Percentiles rank a stretch among this genome's conserved stretches.
Conservation (phyloP, 108 stramenopile genomes). For the Chaetoceros tenuissimus region DNA sequence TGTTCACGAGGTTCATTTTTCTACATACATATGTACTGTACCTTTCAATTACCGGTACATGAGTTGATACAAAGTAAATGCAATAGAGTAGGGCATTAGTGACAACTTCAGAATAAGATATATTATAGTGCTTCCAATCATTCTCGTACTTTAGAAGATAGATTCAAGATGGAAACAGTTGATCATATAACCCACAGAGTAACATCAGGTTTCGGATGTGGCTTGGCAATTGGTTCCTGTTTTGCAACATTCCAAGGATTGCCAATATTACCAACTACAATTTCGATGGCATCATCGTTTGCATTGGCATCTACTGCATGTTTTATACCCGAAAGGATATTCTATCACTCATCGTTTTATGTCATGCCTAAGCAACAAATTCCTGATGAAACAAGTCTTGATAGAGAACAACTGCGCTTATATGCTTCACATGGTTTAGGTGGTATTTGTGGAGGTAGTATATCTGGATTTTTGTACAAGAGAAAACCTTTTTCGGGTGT, state of each 20-base stretch:
- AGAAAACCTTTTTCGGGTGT: background rate
- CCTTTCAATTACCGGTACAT: no score
- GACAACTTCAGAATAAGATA: no score
- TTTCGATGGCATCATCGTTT: background rate
- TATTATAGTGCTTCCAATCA: no score
- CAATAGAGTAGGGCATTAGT: no score
- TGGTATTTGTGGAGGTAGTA: background rate
- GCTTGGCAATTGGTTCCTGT: background rate
- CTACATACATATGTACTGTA: no score
- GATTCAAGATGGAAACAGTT: no score
- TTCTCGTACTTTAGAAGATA: no score
- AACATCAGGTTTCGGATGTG: background rate
- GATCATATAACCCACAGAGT: constrained; percentile 2
- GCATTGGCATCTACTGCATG: background rate
- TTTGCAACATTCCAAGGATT: background rate
- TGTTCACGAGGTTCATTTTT: no score
- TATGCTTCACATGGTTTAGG: background rate
- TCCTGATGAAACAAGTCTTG: background rate
- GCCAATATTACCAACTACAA: background rate
- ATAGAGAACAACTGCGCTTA: background rate
- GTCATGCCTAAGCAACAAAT: background rate
- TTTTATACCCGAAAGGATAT: background rate
- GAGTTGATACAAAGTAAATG: no score
- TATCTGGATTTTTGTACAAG: background rate
- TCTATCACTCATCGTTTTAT: background rate